phyloP scores from a whole-genome alignment of 257 asterid species.

The Cynanchum wilfordii region DNA sequence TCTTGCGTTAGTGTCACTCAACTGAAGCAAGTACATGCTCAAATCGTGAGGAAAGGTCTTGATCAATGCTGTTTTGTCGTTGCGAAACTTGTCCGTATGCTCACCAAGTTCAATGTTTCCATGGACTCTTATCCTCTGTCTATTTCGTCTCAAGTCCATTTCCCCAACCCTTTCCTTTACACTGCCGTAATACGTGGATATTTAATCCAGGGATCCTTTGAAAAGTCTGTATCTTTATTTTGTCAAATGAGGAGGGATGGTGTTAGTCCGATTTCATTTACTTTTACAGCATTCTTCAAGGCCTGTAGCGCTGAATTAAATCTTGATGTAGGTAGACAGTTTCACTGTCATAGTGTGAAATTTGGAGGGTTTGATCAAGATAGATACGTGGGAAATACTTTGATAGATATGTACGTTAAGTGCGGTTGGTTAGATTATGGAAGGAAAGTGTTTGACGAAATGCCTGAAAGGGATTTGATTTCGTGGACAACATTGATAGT shows the following conservation, averaged over 20 bases:
- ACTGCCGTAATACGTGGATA: slow-evolving; percentile 72
- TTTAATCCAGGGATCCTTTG: slow-evolving; percentile 34
- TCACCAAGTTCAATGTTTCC: slow-evolving; percentile 43
- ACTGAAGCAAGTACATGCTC: slow-evolving; percentile 69
- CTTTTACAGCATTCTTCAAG: slow-evolving; percentile 61
- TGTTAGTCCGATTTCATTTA: slow-evolving; percentile 62
- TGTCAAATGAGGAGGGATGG: slow-evolving; percentile 49
- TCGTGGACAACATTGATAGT: slow-evolving; percentile 66
- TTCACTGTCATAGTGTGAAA: slow-evolving; percentile 64
- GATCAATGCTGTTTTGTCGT: slow-evolving; percentile 63
- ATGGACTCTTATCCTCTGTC: slow-evolving; percentile 43
- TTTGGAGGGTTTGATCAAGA: slow-evolving; percentile 63
- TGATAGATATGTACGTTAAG: slow-evolving; percentile 63
- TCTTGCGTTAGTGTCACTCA: slow-evolving; percentile 43
- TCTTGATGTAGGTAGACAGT: slow-evolving; percentile 45
- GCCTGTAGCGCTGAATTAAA: slow-evolving; percentile 32
- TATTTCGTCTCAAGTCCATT: slow-evolving; percentile 47
- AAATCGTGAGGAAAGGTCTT: slow-evolving; percentile 53
- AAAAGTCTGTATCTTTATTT: slow-evolving; percentile 47
- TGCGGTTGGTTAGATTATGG: slow-evolving; percentile 55
- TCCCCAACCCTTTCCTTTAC: slow-evolving; percentile 66
- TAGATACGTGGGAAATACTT: slow-evolving; percentile 48
- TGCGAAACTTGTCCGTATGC: slow-evolving; percentile 61
- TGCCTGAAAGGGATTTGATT: slow-evolving; percentile 58
- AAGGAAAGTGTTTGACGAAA: slow-evolving; percentile 72